Conservation (phyloP, 163 green algal genomes). For the Chloromonas sp. region DNA sequence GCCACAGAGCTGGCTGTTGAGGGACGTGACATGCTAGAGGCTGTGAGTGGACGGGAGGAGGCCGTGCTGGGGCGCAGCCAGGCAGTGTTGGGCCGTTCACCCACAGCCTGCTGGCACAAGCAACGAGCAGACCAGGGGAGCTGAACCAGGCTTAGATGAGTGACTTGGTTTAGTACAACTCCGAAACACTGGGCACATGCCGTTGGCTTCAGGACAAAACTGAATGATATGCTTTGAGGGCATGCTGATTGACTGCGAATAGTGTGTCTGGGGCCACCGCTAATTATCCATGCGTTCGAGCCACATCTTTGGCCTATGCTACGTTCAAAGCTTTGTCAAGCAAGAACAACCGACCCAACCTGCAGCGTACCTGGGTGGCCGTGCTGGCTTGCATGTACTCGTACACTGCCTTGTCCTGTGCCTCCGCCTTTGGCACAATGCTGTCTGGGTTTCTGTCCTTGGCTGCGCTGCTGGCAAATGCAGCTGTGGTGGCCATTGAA, state of each 20-base stretch:
- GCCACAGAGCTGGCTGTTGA: slow-evolving; percentile 17
- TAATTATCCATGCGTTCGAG: too few species aligned
- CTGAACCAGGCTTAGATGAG: too few species aligned
- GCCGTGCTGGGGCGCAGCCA: slow-evolving; percentile 17
- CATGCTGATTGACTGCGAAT: too few species aligned
- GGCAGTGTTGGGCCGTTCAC: background rate
- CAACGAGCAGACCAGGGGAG: background rate
- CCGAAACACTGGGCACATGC: too few species aligned
- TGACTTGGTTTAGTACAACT: too few species aligned
- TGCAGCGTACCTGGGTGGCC: background rate
- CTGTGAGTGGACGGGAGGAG: slow-evolving; percentile 25
- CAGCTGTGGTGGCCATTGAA: background rate
- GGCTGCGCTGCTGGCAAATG: slow-evolving; percentile 14
- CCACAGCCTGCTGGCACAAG: background rate
- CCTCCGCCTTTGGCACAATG: slow-evolving; percentile 16
- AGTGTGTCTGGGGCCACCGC: too few species aligned
- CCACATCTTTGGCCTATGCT: too few species aligned
- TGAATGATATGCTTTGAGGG: too few species aligned
- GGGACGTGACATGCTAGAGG: slow-evolving; percentile 14
- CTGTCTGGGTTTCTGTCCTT: slow-evolving; percentile 25
- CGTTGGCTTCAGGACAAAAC: too few species aligned
- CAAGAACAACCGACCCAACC: too few species aligned
- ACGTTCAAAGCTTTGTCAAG: too few species aligned
- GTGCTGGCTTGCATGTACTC: slow-evolving; percentile 20
- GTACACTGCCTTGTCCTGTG: slow-evolving; percentile 23